phyloP scores from a whole-genome alignment of 495 filamentous ascomycete species.

The Pseudevernia furfuracea region DNA sequence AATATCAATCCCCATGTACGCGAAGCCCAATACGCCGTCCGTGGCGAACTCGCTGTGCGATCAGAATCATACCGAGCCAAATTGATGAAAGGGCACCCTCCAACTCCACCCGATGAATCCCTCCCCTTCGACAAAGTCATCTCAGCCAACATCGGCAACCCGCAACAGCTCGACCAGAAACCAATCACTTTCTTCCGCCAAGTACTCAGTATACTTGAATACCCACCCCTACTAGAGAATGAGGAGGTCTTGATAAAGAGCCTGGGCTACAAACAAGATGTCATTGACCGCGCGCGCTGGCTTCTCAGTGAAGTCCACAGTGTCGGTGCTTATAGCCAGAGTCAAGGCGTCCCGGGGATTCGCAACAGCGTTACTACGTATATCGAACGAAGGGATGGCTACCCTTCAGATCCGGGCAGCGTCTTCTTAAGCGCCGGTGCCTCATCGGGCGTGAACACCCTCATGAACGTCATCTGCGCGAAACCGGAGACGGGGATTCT shows the following conservation, averaged over 20 bases:
- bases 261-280: slow-evolving; percentile 80
- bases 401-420: slow-evolving; percentile 63
- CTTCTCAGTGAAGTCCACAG: slow-evolving; percentile 77
- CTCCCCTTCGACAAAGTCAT: slow-evolving; percentile 88
- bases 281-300: slow-evolving; percentile 71
- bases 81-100: slow-evolving; percentile 43
- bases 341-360: slow-evolving; percentile 77
- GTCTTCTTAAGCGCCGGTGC: slow-evolving; percentile 87
- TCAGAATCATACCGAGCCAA: slow-evolving; percentile 79
- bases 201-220: slow-evolving; percentile 88
- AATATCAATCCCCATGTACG: slow-evolving; percentile 88
- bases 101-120: slow-evolving; percentile 37
- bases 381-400: slow-evolving; percentile 85
- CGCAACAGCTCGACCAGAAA: slow-evolving; percentile 97
- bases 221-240: slow-evolving; percentile 73
- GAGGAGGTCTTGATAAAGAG: slow-evolving; percentile 55
- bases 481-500: slow-evolving; percentile 73
- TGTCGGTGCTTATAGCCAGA: slow-evolving; percentile 93
- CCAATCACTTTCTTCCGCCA: slow-evolving; percentile 98
- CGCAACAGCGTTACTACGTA: slow-evolving; percentile 85
- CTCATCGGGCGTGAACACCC: slow-evolving; percentile 86
- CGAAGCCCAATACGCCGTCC: slow-evolving; percentile 89
- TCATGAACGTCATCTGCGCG: slow-evolving; percentile 82
- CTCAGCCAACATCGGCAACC: slow-evolving; percentile 97
- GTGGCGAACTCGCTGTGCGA: slow-evolving; percentile 85